Conservation (phyloP, 2,329 filamentous ascomycete species). For the Aureobasidium uvarum region DNA sequence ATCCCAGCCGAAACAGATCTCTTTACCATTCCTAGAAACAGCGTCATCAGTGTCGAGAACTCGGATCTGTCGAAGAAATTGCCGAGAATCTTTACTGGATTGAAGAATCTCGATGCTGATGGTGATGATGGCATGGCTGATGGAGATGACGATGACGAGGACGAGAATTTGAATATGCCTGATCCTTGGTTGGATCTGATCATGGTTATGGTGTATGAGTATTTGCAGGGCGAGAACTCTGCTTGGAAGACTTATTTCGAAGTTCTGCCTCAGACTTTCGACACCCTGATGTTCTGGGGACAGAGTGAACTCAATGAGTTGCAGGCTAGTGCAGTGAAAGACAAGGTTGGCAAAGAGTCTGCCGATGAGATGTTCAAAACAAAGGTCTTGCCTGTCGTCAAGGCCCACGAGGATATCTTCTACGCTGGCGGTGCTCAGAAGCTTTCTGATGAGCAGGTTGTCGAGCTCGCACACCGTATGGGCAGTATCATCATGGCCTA, state of each 20-base stretch:
- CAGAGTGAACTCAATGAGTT: slow-evolving; percentile 66
- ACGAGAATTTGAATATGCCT: slow-evolving; percentile 35
- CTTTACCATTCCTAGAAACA: slow-evolving; percentile 72
- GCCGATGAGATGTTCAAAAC: slow-evolving; percentile 68
- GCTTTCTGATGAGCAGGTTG: slow-evolving; percentile 48
- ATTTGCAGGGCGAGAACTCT: slow-evolving; percentile 58
- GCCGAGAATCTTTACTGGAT: slow-evolving; percentile 38
- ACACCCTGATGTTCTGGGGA: slow-evolving; percentile 90
- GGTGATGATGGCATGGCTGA: slow-evolving; percentile 10
- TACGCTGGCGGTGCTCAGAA: slow-evolving; percentile 42
- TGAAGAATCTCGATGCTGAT: slow-evolving; percentile 9
- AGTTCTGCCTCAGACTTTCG: slow-evolving; percentile 68
- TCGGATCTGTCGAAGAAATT: slow-evolving; percentile 59
- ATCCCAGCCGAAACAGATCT: slow-evolving; percentile 73
- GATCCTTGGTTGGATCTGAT: slow-evolving; percentile 61
- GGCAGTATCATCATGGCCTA: slow-evolving; percentile 90
- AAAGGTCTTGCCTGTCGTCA: slow-evolving; percentile 55
- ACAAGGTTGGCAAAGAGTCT: slow-evolving; percentile 70
- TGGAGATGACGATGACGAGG: slow-evolving; percentile 32
- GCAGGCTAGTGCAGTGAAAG: slow-evolving; percentile 71
- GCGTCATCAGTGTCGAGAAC: slow-evolving; percentile 70
- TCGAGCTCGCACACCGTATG: slow-evolving; percentile 70
- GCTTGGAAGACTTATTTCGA: slow-evolving; percentile 76
- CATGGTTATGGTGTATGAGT: slow-evolving; percentile 77
- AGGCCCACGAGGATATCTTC: slow-evolving; percentile 56